These are phyloP conservation scores for Cladosporium sp. DNA, from an alignment of 2,329 filamentous ascomycete genomes.

Conservation along the genomic window DNA sequence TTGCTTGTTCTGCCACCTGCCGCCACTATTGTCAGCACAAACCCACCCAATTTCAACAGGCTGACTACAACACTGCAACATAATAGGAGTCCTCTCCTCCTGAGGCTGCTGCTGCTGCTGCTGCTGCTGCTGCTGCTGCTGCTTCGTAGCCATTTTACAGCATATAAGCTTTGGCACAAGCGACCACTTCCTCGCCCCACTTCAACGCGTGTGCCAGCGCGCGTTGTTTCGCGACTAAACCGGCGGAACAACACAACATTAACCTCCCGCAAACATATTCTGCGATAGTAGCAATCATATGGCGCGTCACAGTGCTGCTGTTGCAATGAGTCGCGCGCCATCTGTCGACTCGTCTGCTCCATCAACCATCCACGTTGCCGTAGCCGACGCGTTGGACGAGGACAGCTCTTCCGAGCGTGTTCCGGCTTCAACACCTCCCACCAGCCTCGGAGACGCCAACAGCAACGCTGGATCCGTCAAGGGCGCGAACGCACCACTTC, in stretches of 20 bases:
- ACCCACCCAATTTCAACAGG: neutral
- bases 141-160: neutral
- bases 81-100: neutral
- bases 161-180: neutral
- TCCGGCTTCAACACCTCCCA: slow-evolving; percentile 60
- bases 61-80: neutral
- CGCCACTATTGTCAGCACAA: neutral
- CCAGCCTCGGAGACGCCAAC: slow-evolving; percentile 59
- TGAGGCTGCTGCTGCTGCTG: neutral
- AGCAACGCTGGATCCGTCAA: slow-evolving; percentile 45
- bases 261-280: neutral
- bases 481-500: slow-evolving; percentile 21
- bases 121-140: neutral
- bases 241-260: neutral
- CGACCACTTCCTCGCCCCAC: slow-evolving; percentile 7
- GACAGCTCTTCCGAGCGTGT: slow-evolving; percentile 48
- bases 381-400: slow-evolving; percentile 22
- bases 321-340: slow-evolving; percentile 31
- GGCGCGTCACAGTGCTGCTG: slow-evolving; percentile 11
- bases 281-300: neutral
- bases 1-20: neutral
- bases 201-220: neutral
- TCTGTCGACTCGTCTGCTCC: slow-evolving; percentile 40
- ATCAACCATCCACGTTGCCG: slow-evolving; percentile 39
- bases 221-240: slow-evolving; percentile 1